Percentiles rank a stretch among this genome's conserved stretches.
These are phyloP conservation scores for Porphyrellus cyaneotinctus DNA, from an alignment of 768 basidiomycete genomes.

Conservation along the genomic window DNA sequence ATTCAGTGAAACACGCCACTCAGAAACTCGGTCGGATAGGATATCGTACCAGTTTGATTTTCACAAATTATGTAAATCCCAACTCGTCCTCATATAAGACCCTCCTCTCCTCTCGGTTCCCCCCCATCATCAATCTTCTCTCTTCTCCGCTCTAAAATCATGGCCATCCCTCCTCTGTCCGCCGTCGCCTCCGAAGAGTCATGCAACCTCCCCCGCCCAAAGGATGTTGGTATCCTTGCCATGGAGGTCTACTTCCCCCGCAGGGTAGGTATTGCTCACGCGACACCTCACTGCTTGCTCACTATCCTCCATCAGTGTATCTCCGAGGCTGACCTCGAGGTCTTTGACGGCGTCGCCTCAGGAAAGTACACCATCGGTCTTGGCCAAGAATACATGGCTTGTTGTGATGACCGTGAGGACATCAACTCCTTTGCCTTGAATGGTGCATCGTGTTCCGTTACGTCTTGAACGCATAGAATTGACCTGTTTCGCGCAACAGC, in stretches of 20 bases:
- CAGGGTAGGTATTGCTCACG: conserved; percentile 51
- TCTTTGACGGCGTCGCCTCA: conserved; percentile 87
- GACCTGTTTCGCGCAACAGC: conserved; percentile 42
- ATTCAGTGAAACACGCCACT: conserved; percentile 27
- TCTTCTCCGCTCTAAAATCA: conserved; percentile 3
- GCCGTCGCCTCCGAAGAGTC: conserved; percentile 7
- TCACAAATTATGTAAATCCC: conserved; percentile 25
- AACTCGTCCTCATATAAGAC: conserved; percentile 22
- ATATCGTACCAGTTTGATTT: conserved; percentile 29
- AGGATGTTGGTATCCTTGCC: conserved; percentile 91
- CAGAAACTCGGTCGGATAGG: not conserved
- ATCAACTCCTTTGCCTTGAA: conserved; percentile 97
- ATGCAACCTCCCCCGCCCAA: conserved; percentile 52
- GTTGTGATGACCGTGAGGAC: conserved; percentile 97
- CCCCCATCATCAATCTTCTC: not conserved
- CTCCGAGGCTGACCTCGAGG: conserved; percentile 92
- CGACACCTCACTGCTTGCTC: conserved; percentile 7
- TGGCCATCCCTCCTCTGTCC: conserved; percentile 24
- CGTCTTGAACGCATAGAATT: not conserved
- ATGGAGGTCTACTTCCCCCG: conserved; percentile 95
- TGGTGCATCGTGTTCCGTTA: conserved; percentile 47
- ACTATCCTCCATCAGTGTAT: conserved; percentile 60
- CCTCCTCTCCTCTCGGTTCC: not conserved
- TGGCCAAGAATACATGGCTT: conserved; percentile 97
- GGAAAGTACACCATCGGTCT: conserved; percentile 99